These are phyloP conservation scores for Tylopilus sp. DNA, from an alignment of 768 basidiomycete genomes.

Conservation along the genomic window DNA sequence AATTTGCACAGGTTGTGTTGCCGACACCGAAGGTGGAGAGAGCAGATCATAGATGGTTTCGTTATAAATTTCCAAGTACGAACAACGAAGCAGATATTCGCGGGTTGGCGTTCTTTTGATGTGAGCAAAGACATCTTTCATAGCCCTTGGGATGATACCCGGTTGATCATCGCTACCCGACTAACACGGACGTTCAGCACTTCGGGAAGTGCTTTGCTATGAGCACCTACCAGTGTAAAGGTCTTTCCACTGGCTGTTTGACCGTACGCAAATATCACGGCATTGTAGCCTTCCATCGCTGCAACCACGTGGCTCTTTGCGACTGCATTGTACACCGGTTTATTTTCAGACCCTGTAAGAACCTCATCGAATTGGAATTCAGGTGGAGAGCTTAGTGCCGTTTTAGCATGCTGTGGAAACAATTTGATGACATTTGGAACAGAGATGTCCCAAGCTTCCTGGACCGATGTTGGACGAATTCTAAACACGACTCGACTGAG, in stretches of 20 bases:
- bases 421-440: slow-evolving; percentile 56
- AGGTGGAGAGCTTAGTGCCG: slow-evolving; percentile 34
- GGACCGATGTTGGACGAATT: slow-evolving; percentile 53
- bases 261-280: slow-evolving; percentile 91
- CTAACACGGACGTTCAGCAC: slow-evolving; percentile 28
- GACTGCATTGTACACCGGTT: slow-evolving; percentile 71
- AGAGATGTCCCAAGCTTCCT: slow-evolving; percentile 55
- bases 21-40: slow-evolving; percentile 57
- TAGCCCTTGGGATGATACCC: slow-evolving; percentile 90
- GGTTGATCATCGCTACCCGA: slow-evolving; percentile 80
- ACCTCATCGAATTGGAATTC: slow-evolving; percentile 73
- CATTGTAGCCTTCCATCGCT: slow-evolving; percentile 96
- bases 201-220: slow-evolving; percentile 33
- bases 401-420: slow-evolving; percentile 52
- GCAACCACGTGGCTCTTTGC: slow-evolving; percentile 80
- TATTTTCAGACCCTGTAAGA: slow-evolving; percentile 76
- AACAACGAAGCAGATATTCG: slow-evolving; percentile 93
- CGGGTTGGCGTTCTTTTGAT: slow-evolving; percentile 75
- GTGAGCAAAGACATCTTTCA: slow-evolving; percentile 86
- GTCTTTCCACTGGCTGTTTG: slow-evolving; percentile 86
- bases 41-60: slow-evolving; percentile 85
- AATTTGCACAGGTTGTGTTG: slow-evolving; percentile 63
- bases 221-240: slow-evolving; percentile 49
- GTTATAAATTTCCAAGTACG: slow-evolving; percentile 98
- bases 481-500: slow-evolving; percentile 33